Base-by-base conservation (phyloP, 768 basidiomycete genomes). In the Infundibulicybe gibba region DNA sequence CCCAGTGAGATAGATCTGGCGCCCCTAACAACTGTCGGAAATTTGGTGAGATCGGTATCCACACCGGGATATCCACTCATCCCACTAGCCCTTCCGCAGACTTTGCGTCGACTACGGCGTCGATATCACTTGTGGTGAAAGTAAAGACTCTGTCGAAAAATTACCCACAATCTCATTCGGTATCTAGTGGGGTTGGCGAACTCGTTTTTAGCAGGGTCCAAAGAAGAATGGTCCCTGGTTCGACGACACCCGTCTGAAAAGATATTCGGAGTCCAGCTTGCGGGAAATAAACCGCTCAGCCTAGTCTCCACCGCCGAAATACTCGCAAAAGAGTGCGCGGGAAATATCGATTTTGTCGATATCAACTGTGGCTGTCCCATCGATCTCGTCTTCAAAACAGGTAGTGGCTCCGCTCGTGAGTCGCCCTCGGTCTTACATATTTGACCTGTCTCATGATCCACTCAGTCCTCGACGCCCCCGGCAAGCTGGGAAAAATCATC, bases 311-410 rank as follows among this genome's bases (percentile, higher is more conserved):
- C 86, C 0, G 90, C 92, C 0, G 95, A 98, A 60, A 72, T 87
- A 6, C 76, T 98, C 20, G 81, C 76, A 2, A 80, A 76, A 51
- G 85, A 90, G 60, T 79, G 81, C 54, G 72, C 72, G 1, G 70
- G 75, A 11, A 74, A 75, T 15, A 66, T 97, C 16, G 92, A 97
- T 58, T 97, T 97, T 56, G 90, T 94, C 1, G 94, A 99, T 59
- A 68, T 98, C 53, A 99, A 99, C 59, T 90, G 91, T 64, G 94
- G 94, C 6, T 98, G 97, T 64, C 97, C 97, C 3, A 98, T 98
- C 55, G 97, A 99, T 64, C 71, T 97, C 37, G 90, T 99, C 1
- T 97, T 94, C 69, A 88, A 87, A 57, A 78, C 80, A 12, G 94
- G 94, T 3, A 93, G 91, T 46, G 94, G 94, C 0, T 89, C 87